Conservation (phyloP, 1,284 basidiomycete genomes). For the Pseudozyma tsukubaensis region DNA sequence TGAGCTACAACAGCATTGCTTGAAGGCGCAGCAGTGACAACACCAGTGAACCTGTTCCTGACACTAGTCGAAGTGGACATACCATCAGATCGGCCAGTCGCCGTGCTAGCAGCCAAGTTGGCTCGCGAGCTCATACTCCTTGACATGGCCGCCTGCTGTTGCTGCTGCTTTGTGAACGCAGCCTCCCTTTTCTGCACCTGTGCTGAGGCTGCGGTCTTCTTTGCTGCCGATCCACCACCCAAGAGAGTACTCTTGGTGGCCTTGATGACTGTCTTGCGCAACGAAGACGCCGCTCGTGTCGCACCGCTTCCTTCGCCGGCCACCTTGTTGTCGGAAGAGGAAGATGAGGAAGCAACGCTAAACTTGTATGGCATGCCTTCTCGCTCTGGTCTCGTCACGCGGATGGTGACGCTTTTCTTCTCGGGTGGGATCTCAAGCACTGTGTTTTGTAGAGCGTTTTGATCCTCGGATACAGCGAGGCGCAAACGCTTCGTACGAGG, state of each 20-base stretch:
- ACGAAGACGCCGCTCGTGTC: constrained; percentile 12
- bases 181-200: constrained; percentile 23
- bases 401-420: constrained; percentile 35
- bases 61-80: constrained; percentile 12
- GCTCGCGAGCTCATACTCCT: constrained; percentile 28
- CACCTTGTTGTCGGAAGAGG: not conserved
- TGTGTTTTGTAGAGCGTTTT: constrained; percentile 31
- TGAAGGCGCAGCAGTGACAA: constrained; percentile 4
- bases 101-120: constrained; percentile 4
- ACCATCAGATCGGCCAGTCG: not conserved
- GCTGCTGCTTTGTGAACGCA: constrained; percentile 29
- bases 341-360: constrained; percentile 21
- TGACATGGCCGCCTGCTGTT: constrained; percentile 33
- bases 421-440: constrained; percentile 39
- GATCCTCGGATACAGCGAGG: constrained; percentile 36
- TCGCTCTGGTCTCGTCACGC: constrained; percentile 37
- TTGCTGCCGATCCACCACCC: constrained; percentile 16
- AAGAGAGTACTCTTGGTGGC: constrained; percentile 33
- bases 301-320: constrained; percentile 3
- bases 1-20: not conserved
- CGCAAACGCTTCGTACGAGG: constrained; percentile 32
- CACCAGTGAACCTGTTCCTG: constrained; percentile 38
- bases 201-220: constrained; percentile 19
- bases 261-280: constrained; percentile 48
- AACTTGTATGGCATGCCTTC: constrained; percentile 43